Evolutionary conservation across 2,329 filamentous ascomycete species (phyloP).

Genomic region (Hypomyces rosellus): DNA sequence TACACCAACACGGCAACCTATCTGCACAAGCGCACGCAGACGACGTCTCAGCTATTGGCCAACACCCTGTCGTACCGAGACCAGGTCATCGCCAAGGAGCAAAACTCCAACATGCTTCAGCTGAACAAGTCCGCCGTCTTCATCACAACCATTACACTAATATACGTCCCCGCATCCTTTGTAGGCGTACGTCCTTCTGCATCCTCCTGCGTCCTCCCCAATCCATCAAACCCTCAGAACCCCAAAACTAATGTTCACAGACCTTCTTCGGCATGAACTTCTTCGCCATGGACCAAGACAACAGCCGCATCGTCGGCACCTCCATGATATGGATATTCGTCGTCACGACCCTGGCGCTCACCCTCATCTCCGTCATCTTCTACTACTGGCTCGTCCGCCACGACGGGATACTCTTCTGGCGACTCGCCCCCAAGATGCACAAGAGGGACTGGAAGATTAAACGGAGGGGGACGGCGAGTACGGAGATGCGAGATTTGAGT

Average conservation of each 20-base stretch:
- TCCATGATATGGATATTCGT: constrained; percentile 34
- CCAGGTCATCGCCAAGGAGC: constrained; percentile 25
- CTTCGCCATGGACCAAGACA: constrained; percentile 27
- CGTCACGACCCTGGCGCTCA: constrained; percentile 23
- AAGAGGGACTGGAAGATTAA: neutral
- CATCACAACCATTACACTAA: constrained; percentile 24
- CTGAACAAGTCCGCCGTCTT: constrained; percentile 27
- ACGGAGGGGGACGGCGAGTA: neutral
- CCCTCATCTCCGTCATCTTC: constrained; percentile 24
- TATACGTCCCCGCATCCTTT: constrained; percentile 30
- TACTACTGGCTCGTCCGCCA: constrained; percentile 24
- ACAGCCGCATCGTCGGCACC: constrained; percentile 23
- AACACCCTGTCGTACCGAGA: constrained; percentile 24
- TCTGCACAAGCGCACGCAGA: constrained; percentile 19
- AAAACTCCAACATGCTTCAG: constrained; percentile 24
- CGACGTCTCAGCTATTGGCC: constrained; percentile 20
- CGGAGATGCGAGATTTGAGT: neutral
- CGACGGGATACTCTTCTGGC: constrained; percentile 17
- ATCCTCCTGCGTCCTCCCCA: too few species aligned
- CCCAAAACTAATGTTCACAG: constrained; percentile 10
- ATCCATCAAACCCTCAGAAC: neutral
- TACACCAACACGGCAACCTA: constrained; percentile 18
- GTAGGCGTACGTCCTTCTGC: constrained; percentile 26
- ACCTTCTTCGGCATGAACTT: constrained; percentile 38
- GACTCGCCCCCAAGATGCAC: constrained; percentile 17